These are phyloP conservation scores for Talaromyces islandicus DNA, from an alignment of 2,329 filamentous ascomycete genomes.

Conservation along the genomic window DNA sequence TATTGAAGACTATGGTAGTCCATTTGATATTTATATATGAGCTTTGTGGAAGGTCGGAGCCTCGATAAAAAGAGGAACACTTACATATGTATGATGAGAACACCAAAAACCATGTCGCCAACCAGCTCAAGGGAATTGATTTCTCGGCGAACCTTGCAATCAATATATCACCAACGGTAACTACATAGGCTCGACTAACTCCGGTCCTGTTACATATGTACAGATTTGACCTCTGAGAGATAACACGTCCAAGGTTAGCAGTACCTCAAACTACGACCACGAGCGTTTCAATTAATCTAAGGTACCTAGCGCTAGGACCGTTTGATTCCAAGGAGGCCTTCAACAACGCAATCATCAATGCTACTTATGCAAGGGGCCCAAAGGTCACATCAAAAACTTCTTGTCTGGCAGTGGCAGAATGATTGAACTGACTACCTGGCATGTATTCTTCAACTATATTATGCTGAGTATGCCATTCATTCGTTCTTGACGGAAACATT, in stretches of 20 bases:
- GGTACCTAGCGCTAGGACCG: not conserved
- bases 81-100: not conserved
- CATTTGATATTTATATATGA: not conserved
- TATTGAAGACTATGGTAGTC: not conserved
- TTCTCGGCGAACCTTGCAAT: not conserved
- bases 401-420: conserved; percentile 25
- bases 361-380: no score
- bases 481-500: not conserved
- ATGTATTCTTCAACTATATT: conserved; percentile 21
- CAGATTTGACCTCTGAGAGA: not conserved
- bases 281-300: not conserved
- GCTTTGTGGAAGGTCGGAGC: not conserved
- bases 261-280: not conserved
- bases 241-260: not conserved
- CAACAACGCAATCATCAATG: conserved; percentile 18
- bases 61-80: not conserved
- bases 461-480: not conserved
- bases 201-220: not conserved
- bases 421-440: conserved; percentile 27
- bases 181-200: not conserved
- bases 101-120: not conserved
- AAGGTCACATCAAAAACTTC: no score
- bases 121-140: not conserved
- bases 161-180: not conserved
- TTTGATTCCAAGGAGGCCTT: conserved; percentile 15